Conservation (phyloP, 495 filamentous ascomycete species). For the Aspergillus panamensis region DNA sequence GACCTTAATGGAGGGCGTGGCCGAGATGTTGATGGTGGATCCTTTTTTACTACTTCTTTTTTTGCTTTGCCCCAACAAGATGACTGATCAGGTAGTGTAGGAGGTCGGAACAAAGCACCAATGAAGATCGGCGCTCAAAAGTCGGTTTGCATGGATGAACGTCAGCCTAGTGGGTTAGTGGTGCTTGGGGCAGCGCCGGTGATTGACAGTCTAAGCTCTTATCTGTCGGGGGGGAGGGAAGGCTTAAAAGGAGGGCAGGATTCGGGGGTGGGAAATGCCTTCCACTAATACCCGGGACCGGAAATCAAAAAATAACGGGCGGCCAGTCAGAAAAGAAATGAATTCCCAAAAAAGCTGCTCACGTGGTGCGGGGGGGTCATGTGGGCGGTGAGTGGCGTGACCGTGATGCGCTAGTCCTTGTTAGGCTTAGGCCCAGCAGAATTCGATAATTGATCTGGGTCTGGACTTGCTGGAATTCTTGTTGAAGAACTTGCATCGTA, state of each 20-base stretch:
- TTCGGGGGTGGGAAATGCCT: no score
- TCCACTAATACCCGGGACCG: neutral
- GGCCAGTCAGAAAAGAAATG: neutral
- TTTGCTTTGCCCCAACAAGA: conserved; percentile 14
- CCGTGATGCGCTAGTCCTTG: neutral
- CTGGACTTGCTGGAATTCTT: neutral
- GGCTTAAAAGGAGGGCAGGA: neutral
- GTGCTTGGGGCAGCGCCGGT: neutral
- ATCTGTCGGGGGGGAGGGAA: neutral
- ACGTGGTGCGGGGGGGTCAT: conserved; percentile 12
- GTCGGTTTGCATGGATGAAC: conserved; percentile 3
- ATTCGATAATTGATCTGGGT: neutral
- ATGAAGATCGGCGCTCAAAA: neutral
- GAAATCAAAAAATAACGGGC: neutral
- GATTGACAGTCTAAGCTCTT: neutral
- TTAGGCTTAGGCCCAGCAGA: neutral
- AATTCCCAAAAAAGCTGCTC: neutral
- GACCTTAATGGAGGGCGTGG: conserved; percentile 15
- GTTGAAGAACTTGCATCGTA: neutral
- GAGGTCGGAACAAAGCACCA: conserved; percentile 1
- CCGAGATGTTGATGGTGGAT: conserved; percentile 20
- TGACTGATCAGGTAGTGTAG: neutral
- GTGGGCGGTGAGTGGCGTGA: conserved; percentile 17
- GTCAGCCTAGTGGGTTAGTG: conserved; percentile 4
- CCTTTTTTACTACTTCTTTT: conserved; percentile 6